Percentiles rank a stretch among this genome's conserved stretches.
Conservation (phyloP, 2,329 filamentous ascomycete genomes). For the Sclerotinia subarctica region DNA sequence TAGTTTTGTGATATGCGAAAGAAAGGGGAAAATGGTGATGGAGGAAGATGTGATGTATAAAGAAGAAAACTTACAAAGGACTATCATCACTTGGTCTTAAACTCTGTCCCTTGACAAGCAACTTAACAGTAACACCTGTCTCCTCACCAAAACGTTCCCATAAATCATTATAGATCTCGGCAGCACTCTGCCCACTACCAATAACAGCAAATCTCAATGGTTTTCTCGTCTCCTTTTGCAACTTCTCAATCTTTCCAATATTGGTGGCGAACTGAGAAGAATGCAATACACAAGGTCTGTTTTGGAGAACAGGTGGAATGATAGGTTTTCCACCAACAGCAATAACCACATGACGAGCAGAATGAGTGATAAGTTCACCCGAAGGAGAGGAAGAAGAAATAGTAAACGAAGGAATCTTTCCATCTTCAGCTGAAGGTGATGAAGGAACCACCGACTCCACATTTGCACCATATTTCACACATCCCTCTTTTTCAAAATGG, state of each 20-base stretch:
- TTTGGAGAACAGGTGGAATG: conserved; percentile 67
- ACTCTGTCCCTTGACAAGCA: conserved; percentile 81
- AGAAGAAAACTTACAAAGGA: conserved; percentile 68
- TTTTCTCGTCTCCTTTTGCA: conserved; percentile 25
- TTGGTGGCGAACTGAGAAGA: conserved; percentile 78
- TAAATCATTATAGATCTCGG: conserved; percentile 92
- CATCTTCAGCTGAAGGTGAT: conserved; percentile 22
- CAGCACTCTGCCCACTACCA: conserved; percentile 86
- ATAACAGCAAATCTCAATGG: conserved; percentile 66
- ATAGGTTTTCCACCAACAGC: conserved; percentile 65
- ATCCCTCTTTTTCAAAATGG: conserved; percentile 59
- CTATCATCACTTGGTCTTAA: conserved; percentile 91
- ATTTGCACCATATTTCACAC: conserved; percentile 71
- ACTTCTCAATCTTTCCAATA: conserved; percentile 53
- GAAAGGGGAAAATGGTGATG: background rate
- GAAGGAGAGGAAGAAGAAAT: conserved; percentile 37
- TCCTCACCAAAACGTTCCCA: conserved; percentile 81
- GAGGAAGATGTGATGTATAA: background rate
- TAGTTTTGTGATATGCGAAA: conserved; percentile 15
- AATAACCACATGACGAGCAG: conserved; percentile 55
- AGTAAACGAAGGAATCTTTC: conserved; percentile 37
- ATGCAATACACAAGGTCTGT: conserved; percentile 75
- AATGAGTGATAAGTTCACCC: conserved; percentile 42
- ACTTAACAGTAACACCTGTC: conserved; percentile 57
- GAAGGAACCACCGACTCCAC: conserved; percentile 56